These are phyloP conservation scores for Ceratobasidium sp. DNA, from an alignment of 1,284 basidiomycete genomes.

Conservation along the genomic window DNA sequence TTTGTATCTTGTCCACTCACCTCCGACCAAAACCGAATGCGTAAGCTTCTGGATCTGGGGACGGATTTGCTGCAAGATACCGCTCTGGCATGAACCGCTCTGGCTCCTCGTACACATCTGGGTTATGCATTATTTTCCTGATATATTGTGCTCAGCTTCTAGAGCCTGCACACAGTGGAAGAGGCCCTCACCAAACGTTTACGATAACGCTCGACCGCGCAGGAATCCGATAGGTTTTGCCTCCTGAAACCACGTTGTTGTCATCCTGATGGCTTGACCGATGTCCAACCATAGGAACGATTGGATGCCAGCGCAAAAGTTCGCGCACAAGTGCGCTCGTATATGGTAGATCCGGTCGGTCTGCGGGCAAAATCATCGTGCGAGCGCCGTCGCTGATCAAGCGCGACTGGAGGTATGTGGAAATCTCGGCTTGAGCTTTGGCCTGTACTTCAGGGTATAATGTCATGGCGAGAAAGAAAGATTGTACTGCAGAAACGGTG, in stretches of 20 bases:
- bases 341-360: slow-evolving; percentile 6
- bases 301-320: slow-evolving; percentile 14
- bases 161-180: background rate
- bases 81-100: slow-evolving; percentile 87
- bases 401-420: background rate
- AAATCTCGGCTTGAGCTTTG: slow-evolving; percentile 13
- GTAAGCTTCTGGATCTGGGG: slow-evolving; percentile 45
- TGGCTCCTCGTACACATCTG: slow-evolving; percentile 87
- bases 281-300: slow-evolving; percentile 10
- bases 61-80: slow-evolving; percentile 82
- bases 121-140: slow-evolving; percentile 72
- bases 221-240: slow-evolving; percentile 24
- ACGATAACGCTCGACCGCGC: slow-evolving; percentile 7
- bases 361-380: background rate
- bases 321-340: slow-evolving; percentile 22
- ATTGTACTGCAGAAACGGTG: slow-evolving; percentile 23
- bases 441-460: slow-evolving; percentile 17
- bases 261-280: slow-evolving; percentile 16
- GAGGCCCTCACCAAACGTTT: slow-evolving; percentile 2
- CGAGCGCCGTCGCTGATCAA: background rate
- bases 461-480: slow-evolving; percentile 28
- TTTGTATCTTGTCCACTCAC: background rate
- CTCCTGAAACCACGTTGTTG: slow-evolving; percentile 1
- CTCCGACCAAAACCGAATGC: slow-evolving; percentile 25
- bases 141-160: background rate